These are phyloP conservation scores for Colletotrichum eremochloae DNA, from an alignment of 2,329 filamentous ascomycete genomes.

Conservation along the genomic window DNA sequence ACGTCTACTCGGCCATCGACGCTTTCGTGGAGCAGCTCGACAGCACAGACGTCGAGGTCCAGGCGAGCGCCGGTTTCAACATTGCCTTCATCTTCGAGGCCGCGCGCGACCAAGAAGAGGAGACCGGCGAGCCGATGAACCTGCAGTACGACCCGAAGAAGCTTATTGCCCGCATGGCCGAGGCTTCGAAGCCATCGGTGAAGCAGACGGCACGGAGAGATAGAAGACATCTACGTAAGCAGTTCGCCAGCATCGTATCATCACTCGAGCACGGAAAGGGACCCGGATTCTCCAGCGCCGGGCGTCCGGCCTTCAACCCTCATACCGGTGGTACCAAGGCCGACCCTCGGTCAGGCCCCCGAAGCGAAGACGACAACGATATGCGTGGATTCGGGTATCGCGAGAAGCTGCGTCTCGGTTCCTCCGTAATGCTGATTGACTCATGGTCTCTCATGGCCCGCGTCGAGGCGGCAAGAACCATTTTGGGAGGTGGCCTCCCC, in stretches of 20 bases:
- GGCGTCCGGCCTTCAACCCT: constrained; percentile 56
- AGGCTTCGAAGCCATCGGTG: constrained; percentile 61
- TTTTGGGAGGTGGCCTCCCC: constrained; percentile 62
- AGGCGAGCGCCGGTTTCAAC: constrained; percentile 82
- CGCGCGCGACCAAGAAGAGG: constrained; percentile 62
- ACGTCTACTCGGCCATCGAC: constrained; percentile 80
- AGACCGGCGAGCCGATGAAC: constrained; percentile 62
- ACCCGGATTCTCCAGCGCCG: constrained; percentile 66
- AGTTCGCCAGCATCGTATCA: constrained; percentile 65
- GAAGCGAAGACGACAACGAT: constrained; percentile 57
- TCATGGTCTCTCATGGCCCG: constrained; percentile 65
- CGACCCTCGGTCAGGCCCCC: constrained; percentile 47
- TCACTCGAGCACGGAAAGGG: constrained; percentile 68
- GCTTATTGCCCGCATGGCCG: constrained; percentile 61
- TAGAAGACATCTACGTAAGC: constrained; percentile 62
- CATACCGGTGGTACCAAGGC: constrained; percentile 57
- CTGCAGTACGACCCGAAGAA: constrained; percentile 65
- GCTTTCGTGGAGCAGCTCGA: constrained; percentile 89
- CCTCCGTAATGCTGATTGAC: constrained; percentile 60
- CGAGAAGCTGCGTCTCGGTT: constrained; percentile 63
- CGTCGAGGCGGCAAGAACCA: constrained; percentile 61
- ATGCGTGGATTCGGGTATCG: constrained; percentile 62
- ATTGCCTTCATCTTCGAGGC: constrained; percentile 89
- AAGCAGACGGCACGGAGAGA: constrained; percentile 65
- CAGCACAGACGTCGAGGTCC: constrained; percentile 78